Evolutionary conservation across 345 rosid genomes (phyloP).

Genomic region (Turnera subulata): DNA sequence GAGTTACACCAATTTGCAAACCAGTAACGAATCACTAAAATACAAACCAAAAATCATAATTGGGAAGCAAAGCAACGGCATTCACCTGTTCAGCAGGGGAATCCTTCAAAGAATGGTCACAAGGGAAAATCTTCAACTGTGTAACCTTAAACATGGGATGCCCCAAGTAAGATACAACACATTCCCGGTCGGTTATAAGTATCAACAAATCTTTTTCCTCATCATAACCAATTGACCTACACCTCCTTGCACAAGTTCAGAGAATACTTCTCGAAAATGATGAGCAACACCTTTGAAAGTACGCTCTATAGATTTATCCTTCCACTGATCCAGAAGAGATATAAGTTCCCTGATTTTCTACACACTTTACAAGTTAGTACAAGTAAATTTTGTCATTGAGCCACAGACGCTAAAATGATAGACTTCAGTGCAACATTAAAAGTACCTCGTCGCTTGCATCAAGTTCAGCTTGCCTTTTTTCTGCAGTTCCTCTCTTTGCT

Average conservation of each 20-base stretch:
- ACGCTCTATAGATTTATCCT: conserved; percentile 97
- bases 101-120: conserved; percentile 71
- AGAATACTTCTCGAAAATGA: conserved; percentile 87
- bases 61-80: conserved; percentile 1
- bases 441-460: conserved; percentile 94
- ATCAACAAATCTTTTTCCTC: conserved; percentile 87
- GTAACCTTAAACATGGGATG: conserved; percentile 74
- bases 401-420: background rate
- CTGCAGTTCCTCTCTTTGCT: conserved; percentile 93
- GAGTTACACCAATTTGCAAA: too few species aligned
- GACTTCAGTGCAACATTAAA: background rate
- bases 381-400: background rate
- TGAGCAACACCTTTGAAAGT: conserved; percentile 95
- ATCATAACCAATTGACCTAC: conserved; percentile 87
- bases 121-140: conserved; percentile 79
- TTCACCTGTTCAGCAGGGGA: conserved; percentile 80
- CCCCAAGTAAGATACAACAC: conserved; percentile 79
- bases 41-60: background rate
- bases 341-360: conserved; percentile 92
- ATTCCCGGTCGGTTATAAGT: conserved; percentile 67
- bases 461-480: conserved; percentile 93
- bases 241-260: conserved; percentile 94
- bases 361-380: conserved; percentile 16
- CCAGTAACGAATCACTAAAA: too few species aligned
- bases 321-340: conserved; percentile 78